These are phyloP conservation scores for Trichophyton simii DNA, from an alignment of 2,329 filamentous ascomycete species.

Conservation along the genomic window DNA sequence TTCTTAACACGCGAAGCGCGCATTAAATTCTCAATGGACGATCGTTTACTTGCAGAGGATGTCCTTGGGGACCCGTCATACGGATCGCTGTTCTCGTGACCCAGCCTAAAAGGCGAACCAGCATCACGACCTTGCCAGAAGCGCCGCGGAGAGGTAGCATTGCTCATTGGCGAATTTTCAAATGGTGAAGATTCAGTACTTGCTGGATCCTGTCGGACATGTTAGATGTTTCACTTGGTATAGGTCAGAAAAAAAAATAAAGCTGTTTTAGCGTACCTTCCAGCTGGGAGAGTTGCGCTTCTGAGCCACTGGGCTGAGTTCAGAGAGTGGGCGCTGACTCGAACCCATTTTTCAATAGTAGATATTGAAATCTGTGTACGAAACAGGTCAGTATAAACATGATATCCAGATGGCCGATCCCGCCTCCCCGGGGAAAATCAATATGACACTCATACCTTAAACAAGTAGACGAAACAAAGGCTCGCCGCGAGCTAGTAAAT, in stretches of 20 bases:
- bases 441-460: not conserved
- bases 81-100: constrained; percentile 55
- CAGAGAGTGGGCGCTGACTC: constrained; percentile 64
- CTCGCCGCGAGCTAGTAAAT: not conserved
- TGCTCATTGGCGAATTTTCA: constrained; percentile 63
- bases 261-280: constrained; percentile 38
- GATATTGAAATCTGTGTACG: not conserved
- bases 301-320: constrained; percentile 75
- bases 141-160: constrained; percentile 59
- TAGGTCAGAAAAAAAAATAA: not conserved
- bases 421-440: not conserved
- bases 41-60: constrained; percentile 58
- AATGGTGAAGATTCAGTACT: constrained; percentile 69
- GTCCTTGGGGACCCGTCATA: constrained; percentile 50
- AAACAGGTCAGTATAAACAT: not conserved
- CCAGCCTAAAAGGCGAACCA: constrained; percentile 52
- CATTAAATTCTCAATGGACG: constrained; percentile 90
- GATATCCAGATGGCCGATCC: not conserved
- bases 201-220: constrained; percentile 29
- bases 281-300: constrained; percentile 87
- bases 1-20: constrained; percentile 93
- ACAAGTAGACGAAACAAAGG: not conserved
- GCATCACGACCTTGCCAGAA: constrained; percentile 77
- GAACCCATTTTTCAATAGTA: constrained; percentile 40
- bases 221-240: not conserved